phyloP scores from a whole-genome alignment of 2,329 filamentous ascomycete species.

The Pseudocercospora eumusae region DNA sequence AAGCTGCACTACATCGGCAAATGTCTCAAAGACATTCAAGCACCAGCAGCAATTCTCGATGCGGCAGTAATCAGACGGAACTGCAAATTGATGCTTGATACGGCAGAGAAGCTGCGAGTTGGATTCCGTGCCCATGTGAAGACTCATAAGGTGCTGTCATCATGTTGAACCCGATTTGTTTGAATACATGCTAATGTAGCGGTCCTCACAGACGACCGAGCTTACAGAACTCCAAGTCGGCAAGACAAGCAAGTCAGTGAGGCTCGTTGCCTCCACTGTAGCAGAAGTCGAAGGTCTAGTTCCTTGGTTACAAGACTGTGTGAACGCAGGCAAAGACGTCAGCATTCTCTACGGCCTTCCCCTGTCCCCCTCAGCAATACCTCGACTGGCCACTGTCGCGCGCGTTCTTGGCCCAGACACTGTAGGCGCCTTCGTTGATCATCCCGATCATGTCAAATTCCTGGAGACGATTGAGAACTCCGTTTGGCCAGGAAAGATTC shows the following conservation, averaged over 20 bases:
- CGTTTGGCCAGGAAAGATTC: slow-evolving; percentile 52
- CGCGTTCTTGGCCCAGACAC: slow-evolving; percentile 57
- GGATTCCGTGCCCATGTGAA: slow-evolving; percentile 78
- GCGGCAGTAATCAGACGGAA: slow-evolving; percentile 65
- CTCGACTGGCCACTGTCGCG: slow-evolving; percentile 61
- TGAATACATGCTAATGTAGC: not conserved
- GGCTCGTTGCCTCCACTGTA: slow-evolving; percentile 73
- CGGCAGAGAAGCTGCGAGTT: slow-evolving; percentile 60
- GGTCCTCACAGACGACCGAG: slow-evolving; percentile 59
- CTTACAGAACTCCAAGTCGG: slow-evolving; percentile 71
- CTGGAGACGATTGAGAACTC: slow-evolving; percentile 48
- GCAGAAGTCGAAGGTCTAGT: slow-evolving; percentile 69
- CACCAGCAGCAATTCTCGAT: slow-evolving; percentile 70
- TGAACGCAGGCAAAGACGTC: slow-evolving; percentile 55
- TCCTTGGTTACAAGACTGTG: slow-evolving; percentile 60
- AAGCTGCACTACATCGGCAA: slow-evolving; percentile 58
- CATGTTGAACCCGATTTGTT: not conserved
- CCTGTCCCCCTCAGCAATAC: slow-evolving; percentile 60
- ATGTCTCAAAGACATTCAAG: slow-evolving; percentile 60
- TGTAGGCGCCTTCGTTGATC: slow-evolving; percentile 69
- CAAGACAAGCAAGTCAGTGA: slow-evolving; percentile 51
- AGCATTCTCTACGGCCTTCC: slow-evolving; percentile 76
- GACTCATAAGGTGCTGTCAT: slow-evolving; percentile 68
- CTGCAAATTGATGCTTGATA: slow-evolving; percentile 70
- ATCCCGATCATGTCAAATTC: slow-evolving; percentile 60